Evolutionary conservation across 768 basidiomycete species (phyloP).

Genomic region (Podaxis sp.): DNA sequence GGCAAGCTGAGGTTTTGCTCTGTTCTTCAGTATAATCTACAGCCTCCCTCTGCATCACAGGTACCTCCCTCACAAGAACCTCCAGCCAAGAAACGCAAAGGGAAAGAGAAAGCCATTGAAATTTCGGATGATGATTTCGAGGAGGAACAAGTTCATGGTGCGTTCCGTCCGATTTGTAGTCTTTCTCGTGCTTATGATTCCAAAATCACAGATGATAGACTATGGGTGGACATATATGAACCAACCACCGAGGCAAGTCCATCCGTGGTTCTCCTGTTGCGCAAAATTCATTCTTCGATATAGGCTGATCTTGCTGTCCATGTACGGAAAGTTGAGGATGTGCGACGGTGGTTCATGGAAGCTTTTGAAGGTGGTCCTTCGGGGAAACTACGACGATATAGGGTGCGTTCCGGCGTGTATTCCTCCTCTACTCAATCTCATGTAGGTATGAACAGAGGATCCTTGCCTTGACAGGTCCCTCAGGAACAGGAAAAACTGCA

Average conservation of each 20-base stretch:
- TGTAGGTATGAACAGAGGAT: constrained; percentile 53
- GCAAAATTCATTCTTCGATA: not conserved
- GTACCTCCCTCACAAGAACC: constrained; percentile 14
- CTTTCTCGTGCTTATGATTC: not conserved
- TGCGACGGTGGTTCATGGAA: constrained; percentile 69
- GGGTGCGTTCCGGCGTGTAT: constrained; percentile 41
- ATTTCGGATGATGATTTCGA: constrained; percentile 6
- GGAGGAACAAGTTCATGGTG: not conserved
- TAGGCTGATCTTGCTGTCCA: constrained; percentile 79
- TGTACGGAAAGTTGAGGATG: constrained; percentile 72
- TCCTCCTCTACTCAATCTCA: not conserved
- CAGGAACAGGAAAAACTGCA: constrained; percentile 89
- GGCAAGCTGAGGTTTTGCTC: not conserved
- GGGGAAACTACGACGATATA: constrained; percentile 63
- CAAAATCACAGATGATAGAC: constrained; percentile 27
- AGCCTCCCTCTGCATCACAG: constrained; percentile 9
- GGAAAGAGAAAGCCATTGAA: constrained; percentile 12
- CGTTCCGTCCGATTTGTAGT: not conserved
- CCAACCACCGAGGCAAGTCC: constrained; percentile 49
- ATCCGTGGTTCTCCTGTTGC: not conserved
- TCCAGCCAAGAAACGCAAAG: constrained; percentile 22
- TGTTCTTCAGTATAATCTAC: not conserved
- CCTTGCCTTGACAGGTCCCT: constrained; percentile 80
- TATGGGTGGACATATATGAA: constrained; percentile 67
- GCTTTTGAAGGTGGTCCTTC: constrained; percentile 67